A percentile compares a stretch with the other conserved stretches of the same genome.
Evolutionary conservation across 176 grass and related monocot genomes (phyloP).

Genomic region (Ampelocalamus luodianensis): DNA sequence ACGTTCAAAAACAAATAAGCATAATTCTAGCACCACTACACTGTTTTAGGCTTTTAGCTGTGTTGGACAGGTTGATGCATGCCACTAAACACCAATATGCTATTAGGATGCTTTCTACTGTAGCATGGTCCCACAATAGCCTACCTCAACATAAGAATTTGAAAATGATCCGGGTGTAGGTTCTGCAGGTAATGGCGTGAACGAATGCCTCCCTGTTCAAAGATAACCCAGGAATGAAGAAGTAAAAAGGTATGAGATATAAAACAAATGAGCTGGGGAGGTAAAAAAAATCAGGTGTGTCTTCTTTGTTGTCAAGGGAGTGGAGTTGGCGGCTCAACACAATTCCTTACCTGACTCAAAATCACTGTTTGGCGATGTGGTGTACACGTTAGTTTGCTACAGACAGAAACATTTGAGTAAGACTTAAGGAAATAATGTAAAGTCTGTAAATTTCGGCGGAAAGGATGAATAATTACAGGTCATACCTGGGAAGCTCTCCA

Average conservation of each 20-base stretch:
- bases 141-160: constrained; percentile 61
- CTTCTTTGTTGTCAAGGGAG: not conserved
- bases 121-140: not conserved
- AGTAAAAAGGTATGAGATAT: not conserved
- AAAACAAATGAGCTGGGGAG: not conserved
- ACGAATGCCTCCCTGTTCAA: constrained; percentile 60
- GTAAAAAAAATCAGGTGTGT: not conserved
- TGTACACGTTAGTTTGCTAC: constrained; percentile 60
- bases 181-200: constrained; percentile 46
- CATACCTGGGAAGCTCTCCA: constrained; percentile 75
- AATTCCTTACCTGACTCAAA: constrained; percentile 57
- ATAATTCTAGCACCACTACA: not conserved
- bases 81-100: not conserved
- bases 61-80: not conserved
- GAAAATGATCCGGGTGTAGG: constrained; percentile 47
- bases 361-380: constrained; percentile 38
- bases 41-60: not conserved
- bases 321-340: not conserved
- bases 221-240: constrained; percentile 35
- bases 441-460: not conserved
- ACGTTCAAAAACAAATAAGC: not conserved
- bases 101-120: not conserved
- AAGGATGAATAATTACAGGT: constrained; percentile 23
- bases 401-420: constrained; percentile 33
- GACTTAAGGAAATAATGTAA: not conserved